A percentile compares a stretch with the other conserved stretches of the same genome.
These are phyloP conservation scores for Solanum hybrid DNA, from an alignment of 305 asterid species.

Conservation along the genomic window DNA sequence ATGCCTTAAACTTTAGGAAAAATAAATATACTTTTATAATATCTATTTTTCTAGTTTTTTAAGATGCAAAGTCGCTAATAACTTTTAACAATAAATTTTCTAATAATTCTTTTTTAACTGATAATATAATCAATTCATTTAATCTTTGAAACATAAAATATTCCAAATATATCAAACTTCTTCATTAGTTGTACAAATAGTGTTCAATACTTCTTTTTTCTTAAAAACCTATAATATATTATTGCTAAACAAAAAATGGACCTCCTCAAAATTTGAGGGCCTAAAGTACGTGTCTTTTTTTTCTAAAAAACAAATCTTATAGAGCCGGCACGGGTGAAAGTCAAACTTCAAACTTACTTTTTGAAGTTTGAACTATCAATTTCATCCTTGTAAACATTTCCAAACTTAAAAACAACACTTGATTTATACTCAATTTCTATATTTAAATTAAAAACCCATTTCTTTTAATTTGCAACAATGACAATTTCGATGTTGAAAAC, in stretches of 20 bases:
- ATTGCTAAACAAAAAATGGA: neutral
- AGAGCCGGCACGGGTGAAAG: neutral
- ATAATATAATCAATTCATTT: too few relatives aligned
- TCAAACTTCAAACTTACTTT: neutral
- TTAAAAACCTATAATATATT: neutral
- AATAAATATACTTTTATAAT: too few relatives aligned
- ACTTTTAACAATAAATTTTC: too few relatives aligned
- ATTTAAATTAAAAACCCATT: neutral
- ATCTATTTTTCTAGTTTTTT: neutral
- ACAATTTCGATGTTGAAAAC: neutral
- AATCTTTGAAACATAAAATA: too few relatives aligned
- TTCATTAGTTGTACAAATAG: neutral
- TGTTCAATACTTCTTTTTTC: neutral
- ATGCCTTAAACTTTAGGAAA: neutral
- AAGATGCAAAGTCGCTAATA: neutral
- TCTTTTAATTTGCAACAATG: neutral
- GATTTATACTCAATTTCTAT: neutral
- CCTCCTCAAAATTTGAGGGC: neutral
- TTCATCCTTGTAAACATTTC: neutral
- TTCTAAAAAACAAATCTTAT: neutral
- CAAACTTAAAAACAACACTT: neutral
- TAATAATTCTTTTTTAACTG: too few relatives aligned
- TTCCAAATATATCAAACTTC: neutral
- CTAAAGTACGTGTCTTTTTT: neutral
- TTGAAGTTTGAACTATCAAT: neutral